Conservation (phyloP, 495 filamentous ascomycete genomes). For the Entonaema liquescens region DNA sequence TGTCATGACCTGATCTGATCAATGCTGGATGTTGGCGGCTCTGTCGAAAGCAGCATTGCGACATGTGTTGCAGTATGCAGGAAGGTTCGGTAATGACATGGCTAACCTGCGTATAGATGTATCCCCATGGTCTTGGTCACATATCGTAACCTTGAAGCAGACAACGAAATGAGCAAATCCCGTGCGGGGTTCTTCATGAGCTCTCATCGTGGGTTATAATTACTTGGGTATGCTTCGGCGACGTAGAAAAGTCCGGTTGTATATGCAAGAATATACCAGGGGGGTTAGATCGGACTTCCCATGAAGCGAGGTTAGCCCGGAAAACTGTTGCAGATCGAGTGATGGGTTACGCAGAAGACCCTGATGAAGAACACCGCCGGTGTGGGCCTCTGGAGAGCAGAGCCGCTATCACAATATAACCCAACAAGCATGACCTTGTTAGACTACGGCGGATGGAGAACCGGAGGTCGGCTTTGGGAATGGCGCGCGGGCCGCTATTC, state of each 20-base stretch:
- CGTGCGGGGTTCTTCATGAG: conserved; percentile 7
- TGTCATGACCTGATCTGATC: conserved; percentile 10
- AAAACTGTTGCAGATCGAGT: conserved; percentile 9
- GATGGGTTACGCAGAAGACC: background rate
- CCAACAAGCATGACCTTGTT: conserved; percentile 15
- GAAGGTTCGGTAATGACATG: background rate
- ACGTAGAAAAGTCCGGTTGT: background rate
- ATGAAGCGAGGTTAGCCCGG: conserved; percentile 11
- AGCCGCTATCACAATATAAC: conserved; percentile 13
- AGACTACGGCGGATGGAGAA: conserved; percentile 12
- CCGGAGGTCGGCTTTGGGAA: conserved; percentile 11
- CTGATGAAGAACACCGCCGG: conserved; percentile 15
- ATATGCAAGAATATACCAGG: background rate
- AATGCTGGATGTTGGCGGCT: conserved; percentile 1
- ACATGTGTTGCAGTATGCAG: conserved; percentile 20
- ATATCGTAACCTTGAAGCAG: conserved; percentile 1
- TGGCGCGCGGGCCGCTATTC: conserved; percentile 2
- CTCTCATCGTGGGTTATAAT: background rate
- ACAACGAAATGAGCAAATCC: conserved; percentile 4
- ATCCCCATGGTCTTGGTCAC: background rate
- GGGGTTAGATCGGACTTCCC: background rate
- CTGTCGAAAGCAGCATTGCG: background rate
- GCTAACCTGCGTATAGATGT: background rate
- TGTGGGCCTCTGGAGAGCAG: conserved; percentile 10
- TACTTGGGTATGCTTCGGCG: background rate